Percentiles rank a stretch among this genome's conserved stretches.
These are phyloP conservation scores for Micromonas commoda DNA, from an alignment of 139 green algal genomes.

Conservation along the genomic window DNA sequence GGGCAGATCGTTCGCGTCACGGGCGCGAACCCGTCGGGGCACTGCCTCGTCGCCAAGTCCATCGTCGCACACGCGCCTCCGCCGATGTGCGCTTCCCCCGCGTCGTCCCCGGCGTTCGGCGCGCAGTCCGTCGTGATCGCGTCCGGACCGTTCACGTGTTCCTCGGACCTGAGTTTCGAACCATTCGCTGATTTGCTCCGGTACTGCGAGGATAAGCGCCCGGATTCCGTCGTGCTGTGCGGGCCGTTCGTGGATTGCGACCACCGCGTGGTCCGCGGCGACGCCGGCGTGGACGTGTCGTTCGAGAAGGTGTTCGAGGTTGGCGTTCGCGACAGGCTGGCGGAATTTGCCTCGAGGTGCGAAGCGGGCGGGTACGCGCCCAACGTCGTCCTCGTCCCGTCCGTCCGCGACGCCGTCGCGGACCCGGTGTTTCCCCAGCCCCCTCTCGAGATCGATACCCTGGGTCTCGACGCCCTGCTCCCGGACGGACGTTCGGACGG, in stretches of 20 bases:
- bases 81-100: neutral
- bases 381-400: constrained; percentile 63
- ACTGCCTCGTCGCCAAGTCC: constrained; percentile 55
- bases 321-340: constrained; percentile 37
- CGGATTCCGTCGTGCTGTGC: constrained; percentile 22
- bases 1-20: constrained; percentile 58
- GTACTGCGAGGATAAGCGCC: constrained; percentile 40
- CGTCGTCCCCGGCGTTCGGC: neutral
- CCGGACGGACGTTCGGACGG: too few species aligned
- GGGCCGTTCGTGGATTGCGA: constrained; percentile 87
- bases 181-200: constrained; percentile 61
- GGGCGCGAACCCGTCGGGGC: constrained; percentile 69
- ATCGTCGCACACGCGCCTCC: constrained; percentile 51
- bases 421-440: constrained; percentile 64
- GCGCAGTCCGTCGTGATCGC: constrained; percentile 33
- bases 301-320: constrained; percentile 58
- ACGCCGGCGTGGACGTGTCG: constrained; percentile 43
- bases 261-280: constrained; percentile 57
- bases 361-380: neutral
- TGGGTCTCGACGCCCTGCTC: too few species aligned
- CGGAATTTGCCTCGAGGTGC: constrained; percentile 4
- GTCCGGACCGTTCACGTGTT: constrained; percentile 44
- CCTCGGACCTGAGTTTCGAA: constrained; percentile 43
- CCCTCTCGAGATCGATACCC: neutral
- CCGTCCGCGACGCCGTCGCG: constrained; percentile 56